phyloP scores from a whole-genome alignment of 2,329 filamentous ascomycete genomes.

The Sporothrix variecibatus region DNA sequence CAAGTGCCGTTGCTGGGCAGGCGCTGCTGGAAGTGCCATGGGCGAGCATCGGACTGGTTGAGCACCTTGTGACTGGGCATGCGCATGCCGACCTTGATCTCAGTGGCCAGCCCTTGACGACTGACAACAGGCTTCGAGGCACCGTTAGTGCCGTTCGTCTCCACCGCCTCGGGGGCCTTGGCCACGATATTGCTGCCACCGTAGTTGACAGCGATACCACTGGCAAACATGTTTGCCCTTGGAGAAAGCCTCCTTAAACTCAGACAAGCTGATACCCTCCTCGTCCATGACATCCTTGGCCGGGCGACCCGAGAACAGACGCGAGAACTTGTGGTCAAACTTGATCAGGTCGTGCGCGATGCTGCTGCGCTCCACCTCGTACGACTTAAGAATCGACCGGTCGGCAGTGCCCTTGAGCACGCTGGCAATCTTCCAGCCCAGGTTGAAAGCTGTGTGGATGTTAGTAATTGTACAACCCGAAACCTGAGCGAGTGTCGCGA shows the following conservation, averaged over 20 bases:
- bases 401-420: constrained; percentile 49
- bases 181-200: constrained; percentile 56
- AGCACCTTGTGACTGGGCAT: constrained; percentile 62
- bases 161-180: constrained; percentile 42
- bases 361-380: constrained; percentile 54
- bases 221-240: constrained; percentile 63
- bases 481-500: not conserved
- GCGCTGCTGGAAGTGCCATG: constrained; percentile 59
- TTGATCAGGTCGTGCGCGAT: constrained; percentile 68
- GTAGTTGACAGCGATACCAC: constrained; percentile 61
- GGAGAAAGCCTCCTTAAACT: constrained; percentile 62
- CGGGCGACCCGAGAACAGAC: constrained; percentile 58
- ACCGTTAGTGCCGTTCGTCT: not conserved
- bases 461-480: not conserved
- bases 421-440: constrained; percentile 58
- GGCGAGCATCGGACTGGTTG: constrained; percentile 56
- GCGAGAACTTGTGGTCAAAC: constrained; percentile 60
- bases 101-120: constrained; percentile 47
- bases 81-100: constrained; percentile 56
- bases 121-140: not conserved
- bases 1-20: constrained; percentile 59
- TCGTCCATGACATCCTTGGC: constrained; percentile 62
- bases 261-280: constrained; percentile 61
- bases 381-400: constrained; percentile 50
- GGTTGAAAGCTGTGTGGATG: constrained; percentile 45